phyloP scores from a whole-genome alignment of 768 basidiomycete species.

The Leucocoprinus leucothites region DNA sequence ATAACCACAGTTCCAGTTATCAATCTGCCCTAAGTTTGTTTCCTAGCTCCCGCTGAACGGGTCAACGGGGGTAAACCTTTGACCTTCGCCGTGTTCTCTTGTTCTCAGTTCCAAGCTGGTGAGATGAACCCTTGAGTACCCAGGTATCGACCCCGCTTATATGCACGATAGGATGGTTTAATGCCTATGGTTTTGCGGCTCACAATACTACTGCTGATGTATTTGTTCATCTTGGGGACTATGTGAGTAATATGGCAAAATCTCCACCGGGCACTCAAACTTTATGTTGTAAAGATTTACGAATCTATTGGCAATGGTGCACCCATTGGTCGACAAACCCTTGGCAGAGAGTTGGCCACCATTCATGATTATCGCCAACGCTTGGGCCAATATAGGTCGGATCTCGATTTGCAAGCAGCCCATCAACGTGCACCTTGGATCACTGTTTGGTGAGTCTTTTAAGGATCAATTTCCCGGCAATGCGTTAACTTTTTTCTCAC shows the following conservation, averaged over 20 bases:
- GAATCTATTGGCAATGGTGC: slow-evolving; percentile 43
- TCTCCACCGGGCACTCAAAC: background rate
- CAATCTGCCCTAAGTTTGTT: background rate
- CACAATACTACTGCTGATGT: slow-evolving; percentile 50
- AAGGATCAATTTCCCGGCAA: background rate
- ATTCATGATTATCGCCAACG: slow-evolving; percentile 54
- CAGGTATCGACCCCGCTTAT: background rate
- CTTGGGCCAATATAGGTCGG: slow-evolving; percentile 50
- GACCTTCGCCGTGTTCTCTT: slow-evolving; percentile 57
- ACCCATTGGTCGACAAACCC: slow-evolving; percentile 44
- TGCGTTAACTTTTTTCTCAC: background rate
- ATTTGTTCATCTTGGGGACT: slow-evolving; percentile 59
- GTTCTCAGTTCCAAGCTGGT: slow-evolving; percentile 53
- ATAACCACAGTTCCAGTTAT: background rate
- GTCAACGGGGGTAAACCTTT: slow-evolving; percentile 54
- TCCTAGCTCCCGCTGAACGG: slow-evolving; percentile 37
- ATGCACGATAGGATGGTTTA: slow-evolving; percentile 46
- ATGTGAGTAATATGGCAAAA: slow-evolving; percentile 30
- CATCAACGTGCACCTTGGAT: slow-evolving; percentile 55
- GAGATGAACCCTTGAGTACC: slow-evolving; percentile 4
- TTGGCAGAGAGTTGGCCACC: slow-evolving; percentile 54
- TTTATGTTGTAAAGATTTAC: slow-evolving; percentile 35
- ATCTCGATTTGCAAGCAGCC: slow-evolving; percentile 41
- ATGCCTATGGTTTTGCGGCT: slow-evolving; percentile 56
- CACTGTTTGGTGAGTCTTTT: slow-evolving; percentile 42